Evolutionary conservation across 2,329 filamentous ascomycete species (phyloP), one percentile per base, ranked within the genome.

Genomic region (Alternaria triticina): DNA sequence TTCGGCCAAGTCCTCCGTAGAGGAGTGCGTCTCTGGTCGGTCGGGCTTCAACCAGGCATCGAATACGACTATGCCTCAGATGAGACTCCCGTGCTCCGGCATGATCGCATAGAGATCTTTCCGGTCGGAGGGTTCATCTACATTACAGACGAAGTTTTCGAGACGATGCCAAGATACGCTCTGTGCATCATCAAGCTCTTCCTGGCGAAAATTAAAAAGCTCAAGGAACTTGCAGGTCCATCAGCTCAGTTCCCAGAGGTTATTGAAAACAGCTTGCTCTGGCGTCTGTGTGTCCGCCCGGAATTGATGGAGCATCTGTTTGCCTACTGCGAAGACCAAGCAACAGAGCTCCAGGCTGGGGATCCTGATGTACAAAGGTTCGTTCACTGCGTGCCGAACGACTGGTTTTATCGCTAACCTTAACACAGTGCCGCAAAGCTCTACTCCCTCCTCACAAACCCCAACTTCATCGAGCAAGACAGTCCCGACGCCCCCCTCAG

Each of bases 61-160:
- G 66, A 71, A 8, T 66, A 65, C 36, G 69, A 74, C 11, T 27
- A 61, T 12, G 62, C 68, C 11, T 49, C 66, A 4, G 58, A 68
- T 6, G 46, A 40, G 6, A 71, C 69, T 9, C 61, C 61, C 5
- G 71, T 59, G 5, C 20, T 57, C 5, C 66, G 59, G 61, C 74
- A 68, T 62, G 76, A 61, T 51, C 77, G 63, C n/a, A 65, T 76
- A 25, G 68, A 70, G n/a, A 66, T 78, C 2, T 83, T 83, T 47
- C 79, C 81, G 1, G 66, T 71, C 23, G 82, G 82, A 6, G 74
- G 72, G 7, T 74, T 81, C 6, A 76, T 80, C 11, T 81, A 82
- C 65, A 79, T 84, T 15, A 83, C 82, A 1, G 82, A 83, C 43
- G 79, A 83, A 27, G 74, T 83, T 2, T 81, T 83, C 46, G 67